Conservation (phyloP, 169 alveolate species). For the Plasmodium relictum region DNA sequence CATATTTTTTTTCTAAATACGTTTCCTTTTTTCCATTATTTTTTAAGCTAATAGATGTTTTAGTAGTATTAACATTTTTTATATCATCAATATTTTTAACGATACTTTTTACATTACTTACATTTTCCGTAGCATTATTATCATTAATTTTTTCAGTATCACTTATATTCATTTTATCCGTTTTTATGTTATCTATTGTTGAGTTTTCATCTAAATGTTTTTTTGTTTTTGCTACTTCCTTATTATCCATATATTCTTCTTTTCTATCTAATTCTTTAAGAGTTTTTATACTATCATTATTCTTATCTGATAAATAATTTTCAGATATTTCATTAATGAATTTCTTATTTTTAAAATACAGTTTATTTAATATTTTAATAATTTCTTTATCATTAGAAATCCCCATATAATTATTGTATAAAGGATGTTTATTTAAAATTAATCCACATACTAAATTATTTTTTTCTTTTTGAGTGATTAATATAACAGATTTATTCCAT, state of each 20-base stretch:
- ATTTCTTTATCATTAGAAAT: constrained; percentile 31
- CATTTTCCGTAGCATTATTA: neutral
- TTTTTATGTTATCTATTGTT: neutral
- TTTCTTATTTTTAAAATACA: constrained; percentile 27
- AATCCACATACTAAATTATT: constrained; percentile 69
- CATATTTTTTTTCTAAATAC: constrained; percentile 3
- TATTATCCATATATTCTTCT: neutral
- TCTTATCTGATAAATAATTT: neutral
- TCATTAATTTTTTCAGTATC: neutral
- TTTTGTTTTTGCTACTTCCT: neutral
- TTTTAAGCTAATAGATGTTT: neutral
- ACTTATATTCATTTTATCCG: neutral
- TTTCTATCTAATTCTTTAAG: neutral
- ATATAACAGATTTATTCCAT: constrained; percentile 60
- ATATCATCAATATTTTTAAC: neutral
- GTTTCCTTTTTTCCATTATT: neutral
- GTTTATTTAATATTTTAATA: constrained; percentile 23
- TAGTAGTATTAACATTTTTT: neutral
- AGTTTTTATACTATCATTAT: neutral
- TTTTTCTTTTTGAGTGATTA: constrained; percentile 62
- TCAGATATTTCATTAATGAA: neutral
- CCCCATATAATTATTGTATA: constrained; percentile 32
- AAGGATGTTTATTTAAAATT: constrained; percentile 68
- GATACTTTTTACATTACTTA: neutral
- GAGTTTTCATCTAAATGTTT: neutral